Evolutionary conservation across 208 protist species (phyloP).

Genomic region (Trypanosoma grayi): DNA sequence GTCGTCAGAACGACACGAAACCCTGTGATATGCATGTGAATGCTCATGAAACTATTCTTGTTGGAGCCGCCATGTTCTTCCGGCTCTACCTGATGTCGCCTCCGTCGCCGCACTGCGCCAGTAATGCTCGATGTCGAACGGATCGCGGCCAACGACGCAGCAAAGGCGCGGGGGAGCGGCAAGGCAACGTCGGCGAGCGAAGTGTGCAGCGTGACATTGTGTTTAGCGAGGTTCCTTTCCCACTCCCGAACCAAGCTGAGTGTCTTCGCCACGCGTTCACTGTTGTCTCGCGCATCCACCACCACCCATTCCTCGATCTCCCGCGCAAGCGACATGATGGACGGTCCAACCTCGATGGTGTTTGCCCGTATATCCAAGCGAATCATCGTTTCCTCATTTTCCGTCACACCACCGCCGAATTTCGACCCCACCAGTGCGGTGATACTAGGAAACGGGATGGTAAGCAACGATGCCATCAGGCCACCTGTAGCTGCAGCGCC

Average conservation of each 20-base stretch:
- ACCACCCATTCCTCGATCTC: conserved; percentile 64
- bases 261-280: conserved; percentile 5
- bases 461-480: conserved; percentile 43
- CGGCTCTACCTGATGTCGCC: neutral
- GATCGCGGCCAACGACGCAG: conserved; percentile 34
- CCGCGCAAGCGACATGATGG: conserved; percentile 55
- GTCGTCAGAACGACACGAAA: conserved; percentile 66
- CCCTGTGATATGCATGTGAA: conserved; percentile 64
- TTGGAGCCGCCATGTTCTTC: neutral
- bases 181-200: conserved; percentile 61
- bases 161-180: conserved; percentile 65
- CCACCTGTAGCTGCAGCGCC: conserved; percentile 1
- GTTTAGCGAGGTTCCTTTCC: conserved; percentile 33
- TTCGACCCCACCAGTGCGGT: conserved; percentile 29
- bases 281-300: conserved; percentile 25
- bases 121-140: conserved; percentile 10
- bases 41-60: conserved; percentile 19
- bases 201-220: conserved; percentile 35
- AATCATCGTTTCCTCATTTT: conserved; percentile 40
- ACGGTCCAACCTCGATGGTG: conserved; percentile 70
- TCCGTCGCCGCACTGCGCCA: neutral
- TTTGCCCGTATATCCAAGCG: conserved; percentile 61
- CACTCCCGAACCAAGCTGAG: conserved; percentile 23
- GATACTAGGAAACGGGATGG: conserved; percentile 57
- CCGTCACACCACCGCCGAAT: conserved; percentile 6